phyloP scores from a whole-genome alignment of 306 rosid species.

The Gastrolobium bilobum region DNA sequence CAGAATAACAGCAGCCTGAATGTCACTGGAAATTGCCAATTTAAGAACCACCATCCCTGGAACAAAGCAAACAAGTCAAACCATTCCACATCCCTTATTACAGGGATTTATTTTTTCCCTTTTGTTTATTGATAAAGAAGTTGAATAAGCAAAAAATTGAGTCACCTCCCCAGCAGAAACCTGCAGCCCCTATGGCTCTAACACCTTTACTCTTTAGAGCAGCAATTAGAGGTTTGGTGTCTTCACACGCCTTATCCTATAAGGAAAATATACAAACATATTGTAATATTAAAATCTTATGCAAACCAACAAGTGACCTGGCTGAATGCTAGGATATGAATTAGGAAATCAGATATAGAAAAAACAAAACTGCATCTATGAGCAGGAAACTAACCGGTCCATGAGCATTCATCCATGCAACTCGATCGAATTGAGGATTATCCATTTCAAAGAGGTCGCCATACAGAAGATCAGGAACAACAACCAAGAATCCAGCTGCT shows the following conservation, averaged over 20 bases:
- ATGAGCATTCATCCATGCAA: constrained; percentile 56
- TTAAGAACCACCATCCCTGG: constrained; percentile 60
- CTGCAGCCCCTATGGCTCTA: constrained; percentile 67
- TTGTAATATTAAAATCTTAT: background rate
- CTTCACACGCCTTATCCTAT: constrained; percentile 68
- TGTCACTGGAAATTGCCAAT: constrained; percentile 50
- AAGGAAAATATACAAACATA: constrained; percentile 5
- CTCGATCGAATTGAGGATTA: constrained; percentile 49
- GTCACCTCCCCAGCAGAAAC: constrained; percentile 80
- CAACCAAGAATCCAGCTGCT: constrained; percentile 64
- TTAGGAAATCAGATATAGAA: background rate
- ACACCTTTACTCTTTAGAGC: constrained; percentile 65
- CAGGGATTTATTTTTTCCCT: background rate
- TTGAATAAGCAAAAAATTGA: background rate
- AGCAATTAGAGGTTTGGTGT: constrained; percentile 57
- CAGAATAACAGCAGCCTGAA: constrained; percentile 59
- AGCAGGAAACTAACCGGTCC: constrained; percentile 50
- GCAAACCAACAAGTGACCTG: background rate
- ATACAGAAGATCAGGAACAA: constrained; percentile 70
- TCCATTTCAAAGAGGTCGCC: constrained; percentile 53
- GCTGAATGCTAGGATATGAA: background rate
- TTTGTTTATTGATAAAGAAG: background rate
- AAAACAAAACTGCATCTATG: background rate
- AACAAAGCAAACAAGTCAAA: constrained; percentile 22
- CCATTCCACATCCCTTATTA: background rate